A percentile compares a stretch with the other conserved stretches of the same genome.
These are phyloP conservation scores for Epichloe glyceriae DNA, from an alignment of 2,329 filamentous ascomycete species.

Conservation along the genomic window DNA sequence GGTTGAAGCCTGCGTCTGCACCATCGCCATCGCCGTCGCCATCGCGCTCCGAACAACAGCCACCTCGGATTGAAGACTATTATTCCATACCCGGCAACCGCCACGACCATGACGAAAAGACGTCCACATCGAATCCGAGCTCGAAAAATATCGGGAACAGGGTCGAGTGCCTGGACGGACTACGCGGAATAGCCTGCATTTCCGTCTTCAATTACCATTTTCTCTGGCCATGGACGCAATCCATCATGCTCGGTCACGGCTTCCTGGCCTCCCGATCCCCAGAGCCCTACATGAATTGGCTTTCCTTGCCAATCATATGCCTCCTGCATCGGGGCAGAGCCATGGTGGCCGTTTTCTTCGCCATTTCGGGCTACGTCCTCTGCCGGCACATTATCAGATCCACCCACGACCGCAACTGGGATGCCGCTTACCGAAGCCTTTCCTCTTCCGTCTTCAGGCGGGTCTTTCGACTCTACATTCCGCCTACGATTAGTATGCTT, in stretches of 20 bases:
- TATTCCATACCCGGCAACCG: neutral
- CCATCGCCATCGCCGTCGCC: too few relatives aligned
- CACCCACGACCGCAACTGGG: constrained; percentile 23
- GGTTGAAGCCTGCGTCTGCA: neutral
- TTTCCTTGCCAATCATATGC: constrained; percentile 26
- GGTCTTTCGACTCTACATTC: constrained; percentile 26
- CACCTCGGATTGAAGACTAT: neutral
- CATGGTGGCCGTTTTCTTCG: constrained; percentile 31
- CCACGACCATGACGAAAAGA: neutral
- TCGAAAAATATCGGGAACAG: constrained; percentile 16
- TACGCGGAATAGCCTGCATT: constrained; percentile 28
- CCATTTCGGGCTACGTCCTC: constrained; percentile 30
- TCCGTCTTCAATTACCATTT: constrained; percentile 31
- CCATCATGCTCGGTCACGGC: constrained; percentile 28
- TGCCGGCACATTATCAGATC: constrained; percentile 24
- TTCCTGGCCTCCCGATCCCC: constrained; percentile 22
- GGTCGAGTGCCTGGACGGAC: constrained; percentile 26
- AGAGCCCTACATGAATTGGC: constrained; percentile 20
- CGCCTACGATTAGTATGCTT: constrained; percentile 28
- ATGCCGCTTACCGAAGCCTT: constrained; percentile 23
- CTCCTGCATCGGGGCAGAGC: constrained; percentile 26
- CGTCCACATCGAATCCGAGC: neutral
- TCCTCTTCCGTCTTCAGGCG: constrained; percentile 25
- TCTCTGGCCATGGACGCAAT: constrained; percentile 26
- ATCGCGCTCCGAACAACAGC: neutral